Evolutionary conservation across 495 filamentous ascomycete genomes (phyloP), one percentile per base, ranked within the genome.

Genomic region (Penicillium angulare): DNA sequence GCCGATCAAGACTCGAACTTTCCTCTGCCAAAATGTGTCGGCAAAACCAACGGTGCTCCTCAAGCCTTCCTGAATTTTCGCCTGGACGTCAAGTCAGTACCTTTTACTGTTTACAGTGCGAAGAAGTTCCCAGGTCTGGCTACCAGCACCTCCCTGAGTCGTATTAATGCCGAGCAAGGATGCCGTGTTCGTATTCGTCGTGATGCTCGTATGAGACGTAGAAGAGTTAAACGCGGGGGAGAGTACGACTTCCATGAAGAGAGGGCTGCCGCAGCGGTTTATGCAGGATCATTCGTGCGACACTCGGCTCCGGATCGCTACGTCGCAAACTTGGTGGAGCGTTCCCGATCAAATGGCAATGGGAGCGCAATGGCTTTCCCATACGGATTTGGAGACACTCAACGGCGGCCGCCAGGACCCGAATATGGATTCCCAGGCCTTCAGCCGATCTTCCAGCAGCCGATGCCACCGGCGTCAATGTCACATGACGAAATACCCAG

Each of bases 61-160:
- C 68, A 71, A 50, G 63, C 69, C 43, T 69, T 73, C 52, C 66
- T 75, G 39, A 76, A 86, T 43, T 87, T 86, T 66, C 79, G 95
- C n/a, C 76, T 97, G 70, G 90, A 96, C 63, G 88, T 97, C 50
- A 90, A 95, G 70, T 95, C 92, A 0, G 70, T 77, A 16, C 86
- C 89, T 1, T 98, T 98, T 64, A 83, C 78, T 5, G 95, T 97
- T 7, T 98, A 85, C 74, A 96, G 91, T 59, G 93, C 93, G 20
- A 98, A 98, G 83, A 98, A 97, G 75, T 98, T 98, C 75, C 93
- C 93, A 31, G 93, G 93, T 9, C 73, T 98, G 57, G 85, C 89
- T 1, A 92, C 93, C 68, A 96, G 90, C 69, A 98, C 93, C 0
- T 73, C 79, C 4, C 75, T 97, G 29, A 97, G 92, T 61, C 86